Base-by-base conservation (phyloP, 169 alveolate species). In the Besnoitia besnoiti region DNA sequence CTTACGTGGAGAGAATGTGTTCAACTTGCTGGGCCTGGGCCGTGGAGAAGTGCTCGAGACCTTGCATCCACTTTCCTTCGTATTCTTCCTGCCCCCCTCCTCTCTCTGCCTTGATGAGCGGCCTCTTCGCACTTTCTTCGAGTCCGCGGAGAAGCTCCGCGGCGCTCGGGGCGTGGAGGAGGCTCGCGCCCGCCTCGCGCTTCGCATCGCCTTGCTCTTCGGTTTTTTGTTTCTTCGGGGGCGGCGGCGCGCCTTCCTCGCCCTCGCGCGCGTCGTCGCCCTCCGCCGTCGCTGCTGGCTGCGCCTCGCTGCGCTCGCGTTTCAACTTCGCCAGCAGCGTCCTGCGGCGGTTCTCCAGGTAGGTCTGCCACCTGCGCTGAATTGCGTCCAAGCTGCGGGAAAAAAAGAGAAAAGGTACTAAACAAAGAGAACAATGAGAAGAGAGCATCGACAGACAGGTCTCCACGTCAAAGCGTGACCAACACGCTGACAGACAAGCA, bases 351-450 rank as follows among this genome's bases (percentile, higher is more conserved):
- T 67, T 35, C 39, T 67, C 80, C 80, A 67, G 19, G 80, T 67
- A 67, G 30, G 80, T 42, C 80, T 67, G 80, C 80, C 80, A 67
- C 39, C n/a, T 30, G 47, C 80, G 80, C 80, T 67, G 80, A 7
- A 67, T 35, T 24, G 47, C 42, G n/a, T 67, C 80, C 80, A 67
- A 67, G 2, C 80, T 67, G 44, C 44, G 44, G 4, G 19, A 67
- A 30, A 7, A n/a, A 16, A 30, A n/a, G 44, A 1, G 21, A 1
- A 67, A 35, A 30, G n/a, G 4, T 42, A 19, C 12, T 0, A 1
- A 5, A 19, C 55, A 14, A 49, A 49, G 55, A 49, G 55, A 49
- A n/a, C n/a, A n/a, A n/a, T n/a, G n/a, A n/a, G n/a, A n/a, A n/a
- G n/a, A n/a, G n/a, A n/a, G n/a, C n/a, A n/a, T n/a, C n/a, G n/a